A percentile compares a stretch with the other conserved stretches of the same genome.
phyloP scores from a whole-genome alignment of 345 rosid genomes.

The Linum tenue region DNA sequence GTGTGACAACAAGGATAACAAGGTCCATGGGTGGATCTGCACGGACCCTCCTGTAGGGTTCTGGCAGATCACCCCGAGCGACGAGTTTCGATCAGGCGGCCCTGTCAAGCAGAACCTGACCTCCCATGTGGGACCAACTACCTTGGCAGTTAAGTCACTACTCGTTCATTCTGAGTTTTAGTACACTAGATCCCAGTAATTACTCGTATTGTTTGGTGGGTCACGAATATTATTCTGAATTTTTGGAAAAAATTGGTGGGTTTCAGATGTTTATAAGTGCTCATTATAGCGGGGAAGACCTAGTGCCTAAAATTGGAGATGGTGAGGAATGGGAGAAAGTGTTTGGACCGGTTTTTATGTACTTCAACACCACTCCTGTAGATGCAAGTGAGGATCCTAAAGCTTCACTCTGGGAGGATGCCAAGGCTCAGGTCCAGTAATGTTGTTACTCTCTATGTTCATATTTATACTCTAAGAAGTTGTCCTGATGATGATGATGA shows the following conservation, averaged over 20 bases:
- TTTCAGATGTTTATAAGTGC: slow-evolving; percentile 15
- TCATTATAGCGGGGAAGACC: slow-evolving; percentile 13
- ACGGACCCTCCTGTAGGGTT: slow-evolving; percentile 17
- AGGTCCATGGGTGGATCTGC: slow-evolving; percentile 20
- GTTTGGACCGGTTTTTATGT: slow-evolving; percentile 15
- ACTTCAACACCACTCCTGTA: slow-evolving; percentile 7
- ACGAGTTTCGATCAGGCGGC: slow-evolving; percentile 18
- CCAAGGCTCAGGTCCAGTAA: slow-evolving; percentile 10
- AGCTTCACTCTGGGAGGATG: slow-evolving; percentile 14
- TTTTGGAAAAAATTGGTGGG: too few relatives aligned
- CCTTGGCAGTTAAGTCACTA: slow-evolving; percentile 7
- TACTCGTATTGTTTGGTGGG: neutral
- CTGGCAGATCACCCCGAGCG: slow-evolving; percentile 19
- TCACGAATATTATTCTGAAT: neutral
- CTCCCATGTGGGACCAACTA: slow-evolving; percentile 19
- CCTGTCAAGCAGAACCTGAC: slow-evolving; percentile 18
- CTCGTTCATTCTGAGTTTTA: neutral
- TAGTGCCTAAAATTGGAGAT: slow-evolving; percentile 12
- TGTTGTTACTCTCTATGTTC: too few relatives aligned
- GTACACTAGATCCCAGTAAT: too few relatives aligned
- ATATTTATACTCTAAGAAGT: neutral
- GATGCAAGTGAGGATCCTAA: neutral
- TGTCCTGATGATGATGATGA: too few relatives aligned
- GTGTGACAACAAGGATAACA: slow-evolving; percentile 12
- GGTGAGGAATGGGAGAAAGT: slow-evolving; percentile 20